These are phyloP conservation scores for Suhomyces panamericanus DNA, from an alignment of 1,139 yeast genomes.

Conservation along the genomic window DNA sequence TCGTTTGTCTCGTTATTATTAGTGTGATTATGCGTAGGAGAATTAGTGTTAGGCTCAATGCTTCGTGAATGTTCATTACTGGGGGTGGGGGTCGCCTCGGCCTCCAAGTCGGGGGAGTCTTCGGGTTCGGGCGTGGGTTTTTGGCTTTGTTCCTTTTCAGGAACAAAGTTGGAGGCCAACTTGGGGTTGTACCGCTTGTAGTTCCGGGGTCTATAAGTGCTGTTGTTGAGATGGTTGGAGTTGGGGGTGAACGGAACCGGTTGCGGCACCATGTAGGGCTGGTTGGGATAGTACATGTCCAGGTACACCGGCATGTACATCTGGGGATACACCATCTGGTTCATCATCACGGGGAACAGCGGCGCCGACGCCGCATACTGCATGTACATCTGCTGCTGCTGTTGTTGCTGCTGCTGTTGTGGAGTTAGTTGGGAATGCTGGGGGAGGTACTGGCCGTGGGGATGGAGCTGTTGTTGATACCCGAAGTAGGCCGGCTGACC, in stretches of 20 bases:
- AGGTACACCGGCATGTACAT: slow-evolving; percentile 20
- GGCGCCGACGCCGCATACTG: slow-evolving; percentile 14
- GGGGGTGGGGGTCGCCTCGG: slow-evolving; percentile 1
- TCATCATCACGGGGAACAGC: slow-evolving; percentile 16
- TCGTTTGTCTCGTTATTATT: slow-evolving; percentile 17
- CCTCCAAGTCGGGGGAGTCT: slow-evolving; percentile 1
- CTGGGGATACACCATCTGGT: slow-evolving; percentile 20
- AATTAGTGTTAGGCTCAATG: slow-evolving; percentile 8
- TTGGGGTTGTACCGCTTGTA: slow-evolving; percentile 12
- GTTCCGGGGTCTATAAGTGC: slow-evolving; percentile 10
- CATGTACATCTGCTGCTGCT: slow-evolving; percentile 19
- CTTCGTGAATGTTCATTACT: slow-evolving; percentile 15
- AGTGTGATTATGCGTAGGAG: slow-evolving; percentile 5
- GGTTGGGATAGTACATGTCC: slow-evolving; percentile 19
- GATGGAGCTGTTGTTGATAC: slow-evolving; percentile 17
- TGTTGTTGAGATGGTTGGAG: slow-evolving; percentile 11
- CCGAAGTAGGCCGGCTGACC: slow-evolving; percentile 21
- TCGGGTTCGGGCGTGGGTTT: slow-evolving; percentile 1
- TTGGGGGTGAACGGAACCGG: slow-evolving; percentile 15
- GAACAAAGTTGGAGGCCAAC: slow-evolving; percentile 8
- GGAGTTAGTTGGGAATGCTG: slow-evolving; percentile 21
- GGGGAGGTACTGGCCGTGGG: slow-evolving; percentile 21
- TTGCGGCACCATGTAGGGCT: slow-evolving; percentile 19
- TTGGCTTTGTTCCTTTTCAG: slow-evolving; percentile 4
- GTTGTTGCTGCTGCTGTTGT: slow-evolving; percentile 18